These are phyloP conservation scores for Eutrema heterophyllum DNA, from an alignment of 345 rosid genomes.

Conservation along the genomic window DNA sequence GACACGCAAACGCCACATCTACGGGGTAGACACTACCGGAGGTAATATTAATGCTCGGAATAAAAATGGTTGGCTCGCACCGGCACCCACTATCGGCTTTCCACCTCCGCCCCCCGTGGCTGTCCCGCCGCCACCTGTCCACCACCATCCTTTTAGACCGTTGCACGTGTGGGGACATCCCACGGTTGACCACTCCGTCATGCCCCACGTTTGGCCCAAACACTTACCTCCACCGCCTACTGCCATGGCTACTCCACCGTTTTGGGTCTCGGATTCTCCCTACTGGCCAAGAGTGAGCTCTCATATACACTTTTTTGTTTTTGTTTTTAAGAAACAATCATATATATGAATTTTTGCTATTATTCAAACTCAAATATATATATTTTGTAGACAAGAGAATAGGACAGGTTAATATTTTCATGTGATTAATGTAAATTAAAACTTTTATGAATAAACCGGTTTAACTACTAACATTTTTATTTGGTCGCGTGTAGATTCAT, in stretches of 20 bases:
- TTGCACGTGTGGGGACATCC: conserved; percentile 99
- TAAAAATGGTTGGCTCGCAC: conserved; percentile 46
- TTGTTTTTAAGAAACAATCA: neutral
- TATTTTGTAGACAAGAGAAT: neutral
- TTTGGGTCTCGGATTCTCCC: conserved; percentile 26
- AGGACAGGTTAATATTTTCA: neutral
- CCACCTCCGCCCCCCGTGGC: conserved; percentile 3
- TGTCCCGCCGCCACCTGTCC: conserved; percentile 41
- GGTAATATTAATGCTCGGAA: conserved; percentile 31
- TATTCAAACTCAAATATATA: neutral
- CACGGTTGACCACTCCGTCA: conserved; percentile 28
- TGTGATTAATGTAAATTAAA: neutral
- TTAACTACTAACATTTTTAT: neutral
- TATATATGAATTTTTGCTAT: neutral
- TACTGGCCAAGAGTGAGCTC: conserved; percentile 26
- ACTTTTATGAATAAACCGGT: neutral
- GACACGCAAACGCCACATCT: conserved; percentile 67
- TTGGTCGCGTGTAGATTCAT: conserved; percentile 33
- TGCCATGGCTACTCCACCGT: conserved; percentile 29
- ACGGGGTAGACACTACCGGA: conserved; percentile 33
- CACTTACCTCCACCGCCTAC: conserved; percentile 37
- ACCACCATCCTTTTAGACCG: conserved; percentile 55
- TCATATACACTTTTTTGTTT: neutral
- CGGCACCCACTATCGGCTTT: conserved; percentile 61
- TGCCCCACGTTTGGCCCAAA: conserved; percentile 54